Percentiles rank a stretch among this genome's conserved stretches.
These are phyloP conservation scores for Xylaria intraflava DNA, from an alignment of 495 filamentous ascomycete species.

Conservation along the genomic window DNA sequence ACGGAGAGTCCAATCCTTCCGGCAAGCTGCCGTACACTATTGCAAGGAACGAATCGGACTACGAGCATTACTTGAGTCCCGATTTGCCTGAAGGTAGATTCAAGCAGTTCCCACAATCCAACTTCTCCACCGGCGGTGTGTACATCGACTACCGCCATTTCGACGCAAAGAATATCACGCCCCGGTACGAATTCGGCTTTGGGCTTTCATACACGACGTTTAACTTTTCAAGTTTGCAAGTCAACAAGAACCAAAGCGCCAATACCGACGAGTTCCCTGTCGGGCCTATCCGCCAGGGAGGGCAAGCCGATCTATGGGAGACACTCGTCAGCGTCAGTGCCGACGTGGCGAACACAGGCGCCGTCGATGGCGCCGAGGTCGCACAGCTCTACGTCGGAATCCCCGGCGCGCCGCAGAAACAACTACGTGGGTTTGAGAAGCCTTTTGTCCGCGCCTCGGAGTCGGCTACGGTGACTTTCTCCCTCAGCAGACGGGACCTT, in stretches of 20 bases:
- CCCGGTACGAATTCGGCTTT: slow-evolving; percentile 56
- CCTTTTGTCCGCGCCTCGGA: slow-evolving; percentile 30
- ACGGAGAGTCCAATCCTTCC: slow-evolving; percentile 43
- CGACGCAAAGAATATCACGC: slow-evolving; percentile 45
- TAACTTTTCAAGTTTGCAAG: slow-evolving; percentile 27
- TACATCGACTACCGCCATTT: slow-evolving; percentile 54
- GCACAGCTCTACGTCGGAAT: slow-evolving; percentile 50
- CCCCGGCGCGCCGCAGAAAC: slow-evolving; percentile 41
- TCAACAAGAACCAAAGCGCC: slow-evolving; percentile 8
- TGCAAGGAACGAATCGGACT: slow-evolving; percentile 46
- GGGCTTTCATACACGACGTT: slow-evolving; percentile 58
- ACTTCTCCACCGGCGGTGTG: slow-evolving; percentile 45
- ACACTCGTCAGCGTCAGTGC: slow-evolving; percentile 35
- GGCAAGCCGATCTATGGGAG: slow-evolving; percentile 43
- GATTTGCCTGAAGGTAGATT: slow-evolving; percentile 8
- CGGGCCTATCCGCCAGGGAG: slow-evolving; percentile 37
- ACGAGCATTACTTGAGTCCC: slow-evolving; percentile 22
- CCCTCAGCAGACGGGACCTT: slow-evolving; percentile 47
- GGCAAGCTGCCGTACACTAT: slow-evolving; percentile 58
- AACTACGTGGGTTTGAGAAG: slow-evolving; percentile 53
- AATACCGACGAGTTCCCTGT: slow-evolving; percentile 8
- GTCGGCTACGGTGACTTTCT: slow-evolving; percentile 33
- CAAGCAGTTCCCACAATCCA: slow-evolving; percentile 33
- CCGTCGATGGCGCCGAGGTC: slow-evolving; percentile 33
- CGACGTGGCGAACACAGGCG: slow-evolving; percentile 42